Evolutionary conservation across 148 eudicot genomes (phyloP).

Genomic region (Arctostaphylos glauca): DNA sequence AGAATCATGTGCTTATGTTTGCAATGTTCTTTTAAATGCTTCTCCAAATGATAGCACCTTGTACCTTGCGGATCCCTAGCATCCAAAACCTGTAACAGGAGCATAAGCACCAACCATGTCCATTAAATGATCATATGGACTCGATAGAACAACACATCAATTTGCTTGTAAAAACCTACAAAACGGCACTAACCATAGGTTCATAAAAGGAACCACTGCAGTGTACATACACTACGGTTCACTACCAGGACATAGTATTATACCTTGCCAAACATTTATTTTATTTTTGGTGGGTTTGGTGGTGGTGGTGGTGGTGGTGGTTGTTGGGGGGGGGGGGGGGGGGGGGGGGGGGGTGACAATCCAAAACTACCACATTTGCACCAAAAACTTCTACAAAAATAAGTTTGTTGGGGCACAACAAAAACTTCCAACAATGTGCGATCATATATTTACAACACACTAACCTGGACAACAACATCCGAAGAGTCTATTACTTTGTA

Average conservation of each 20-base stretch:
- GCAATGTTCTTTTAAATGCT: conserved; percentile 85
- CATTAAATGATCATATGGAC: background rate
- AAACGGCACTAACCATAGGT: conserved; percentile 1
- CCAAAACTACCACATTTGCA: background rate
- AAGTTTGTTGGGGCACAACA: background rate
- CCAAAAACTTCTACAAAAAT: background rate
- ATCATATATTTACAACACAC: conserved; percentile 14
- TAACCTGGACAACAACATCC: conserved; percentile 94
- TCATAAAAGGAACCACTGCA: background rate
- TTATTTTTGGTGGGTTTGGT: too few species aligned
- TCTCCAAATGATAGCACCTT: conserved; percentile 88
- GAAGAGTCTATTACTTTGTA: conserved; percentile 95
- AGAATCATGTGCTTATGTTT: conserved; percentile 83
- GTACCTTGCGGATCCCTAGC: conserved; percentile 98
- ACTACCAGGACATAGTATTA: background rate
- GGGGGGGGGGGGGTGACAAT: background rate
- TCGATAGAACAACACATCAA: background rate
- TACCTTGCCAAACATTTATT: background rate
- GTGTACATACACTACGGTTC: background rate
- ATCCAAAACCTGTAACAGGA: conserved; percentile 68
- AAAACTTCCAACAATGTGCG: background rate
- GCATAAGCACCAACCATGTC: background rate
- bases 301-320: too few species aligned
- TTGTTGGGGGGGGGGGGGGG: too few species aligned
- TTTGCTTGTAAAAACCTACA: background rate